phyloP scores from a whole-genome alignment of 2,329 filamentous ascomycete genomes.

The Fusarium devonianum region DNA sequence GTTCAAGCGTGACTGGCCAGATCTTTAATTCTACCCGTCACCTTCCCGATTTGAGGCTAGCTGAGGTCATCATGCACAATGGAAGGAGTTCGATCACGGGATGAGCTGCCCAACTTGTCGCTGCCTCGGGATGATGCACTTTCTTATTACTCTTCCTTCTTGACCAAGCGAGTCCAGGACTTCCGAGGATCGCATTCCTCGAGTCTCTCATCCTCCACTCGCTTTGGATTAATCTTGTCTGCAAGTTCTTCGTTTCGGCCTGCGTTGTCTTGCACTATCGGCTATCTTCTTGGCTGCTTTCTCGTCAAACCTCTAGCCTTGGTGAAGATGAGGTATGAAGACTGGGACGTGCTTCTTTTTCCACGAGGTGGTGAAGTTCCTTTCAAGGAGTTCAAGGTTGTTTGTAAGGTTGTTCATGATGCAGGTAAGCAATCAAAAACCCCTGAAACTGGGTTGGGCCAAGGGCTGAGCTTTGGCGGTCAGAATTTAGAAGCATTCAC shows the following conservation, averaged over 20 bases:
- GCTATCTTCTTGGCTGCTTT: slow-evolving; percentile 11
- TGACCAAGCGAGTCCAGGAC: neutral
- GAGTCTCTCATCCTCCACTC: neutral
- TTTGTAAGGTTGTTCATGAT: slow-evolving; percentile 73
- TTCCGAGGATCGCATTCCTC: neutral
- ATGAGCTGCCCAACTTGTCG: neutral
- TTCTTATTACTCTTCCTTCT: neutral
- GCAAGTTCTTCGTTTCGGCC: neutral
- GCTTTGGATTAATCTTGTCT: slow-evolving; percentile 6
- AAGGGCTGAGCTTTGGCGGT: slow-evolving; percentile 4
- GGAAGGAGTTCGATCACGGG: slow-evolving; percentile 9
- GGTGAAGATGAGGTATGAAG: slow-evolving; percentile 76
- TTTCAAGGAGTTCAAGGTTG: slow-evolving; percentile 81
- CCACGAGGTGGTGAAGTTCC: slow-evolving; percentile 71
- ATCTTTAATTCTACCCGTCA: neutral
- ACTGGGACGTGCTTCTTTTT: slow-evolving; percentile 88
- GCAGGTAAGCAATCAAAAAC: slow-evolving; percentile 45
- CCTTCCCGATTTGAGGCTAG: too few relatives aligned
- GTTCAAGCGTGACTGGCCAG: neutral
- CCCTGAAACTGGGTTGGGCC: too few relatives aligned
- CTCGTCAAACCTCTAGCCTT: slow-evolving; percentile 38
- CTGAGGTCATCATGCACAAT: too few relatives aligned
- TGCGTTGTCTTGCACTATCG: slow-evolving; percentile 6
- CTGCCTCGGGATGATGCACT: neutral
- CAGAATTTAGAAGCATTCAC: slow-evolving; percentile 62